These are phyloP conservation scores for Histomonas meleagridis DNA, from an alignment of 208 protist species.

Conservation along the genomic window DNA sequence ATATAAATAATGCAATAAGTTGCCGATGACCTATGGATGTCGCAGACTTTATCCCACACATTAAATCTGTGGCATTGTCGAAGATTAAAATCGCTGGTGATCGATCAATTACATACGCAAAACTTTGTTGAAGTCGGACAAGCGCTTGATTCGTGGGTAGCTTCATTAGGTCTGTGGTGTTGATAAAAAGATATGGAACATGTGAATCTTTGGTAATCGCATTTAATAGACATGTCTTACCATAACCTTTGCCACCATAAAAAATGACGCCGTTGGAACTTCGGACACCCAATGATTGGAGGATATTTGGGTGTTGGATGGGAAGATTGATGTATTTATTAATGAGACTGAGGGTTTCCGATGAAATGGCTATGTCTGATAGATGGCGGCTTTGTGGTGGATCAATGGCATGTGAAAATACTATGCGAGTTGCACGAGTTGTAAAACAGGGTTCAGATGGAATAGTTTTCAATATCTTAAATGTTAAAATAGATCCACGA, in stretches of 20 bases:
- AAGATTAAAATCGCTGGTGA: background rate
- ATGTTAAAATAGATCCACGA: background rate
- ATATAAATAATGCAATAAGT: background rate
- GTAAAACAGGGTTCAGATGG: background rate
- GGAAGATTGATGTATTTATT: conserved; percentile 14
- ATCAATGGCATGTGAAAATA: background rate
- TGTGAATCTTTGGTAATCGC: background rate
- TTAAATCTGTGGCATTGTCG: background rate
- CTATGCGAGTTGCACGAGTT: background rate
- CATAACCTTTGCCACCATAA: background rate
- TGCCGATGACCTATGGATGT: background rate
- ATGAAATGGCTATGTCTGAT: background rate
- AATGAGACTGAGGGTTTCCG: background rate
- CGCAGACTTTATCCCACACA: background rate
- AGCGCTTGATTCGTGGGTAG: background rate
- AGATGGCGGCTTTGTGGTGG: background rate
- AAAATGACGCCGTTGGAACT: background rate
- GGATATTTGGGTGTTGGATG: background rate
- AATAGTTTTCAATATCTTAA: background rate
- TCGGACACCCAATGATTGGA: background rate
- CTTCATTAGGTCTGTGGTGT: background rate
- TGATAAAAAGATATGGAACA: background rate
- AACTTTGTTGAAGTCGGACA: background rate
- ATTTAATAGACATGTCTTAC: background rate
- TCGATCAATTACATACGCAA: background rate